Evolutionary conservation across 2,329 filamentous ascomycete species (phyloP).

Genomic region (Aspergillus fischeri): DNA sequence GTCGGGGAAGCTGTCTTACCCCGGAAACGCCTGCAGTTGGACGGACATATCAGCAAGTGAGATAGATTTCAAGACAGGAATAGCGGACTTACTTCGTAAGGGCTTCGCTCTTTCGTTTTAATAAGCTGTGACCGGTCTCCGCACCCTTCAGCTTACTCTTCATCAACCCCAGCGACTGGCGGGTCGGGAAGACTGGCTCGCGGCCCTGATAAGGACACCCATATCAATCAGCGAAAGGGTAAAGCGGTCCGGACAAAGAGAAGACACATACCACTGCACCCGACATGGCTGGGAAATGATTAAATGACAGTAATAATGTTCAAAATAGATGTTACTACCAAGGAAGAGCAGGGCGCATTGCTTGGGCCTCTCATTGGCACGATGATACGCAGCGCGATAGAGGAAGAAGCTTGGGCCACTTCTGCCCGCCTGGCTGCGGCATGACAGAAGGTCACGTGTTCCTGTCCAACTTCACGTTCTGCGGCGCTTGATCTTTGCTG

Average conservation of each 20-base stretch:
- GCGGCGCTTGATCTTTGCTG: conserved; percentile 13
- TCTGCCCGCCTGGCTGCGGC: conserved; percentile 7
- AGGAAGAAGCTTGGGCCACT: conserved; percentile 19
- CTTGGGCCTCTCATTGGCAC: conserved; percentile 17
- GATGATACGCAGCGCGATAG: conserved; percentile 29
- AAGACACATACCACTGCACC: conserved; percentile 30
- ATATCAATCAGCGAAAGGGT: conserved; percentile 11
- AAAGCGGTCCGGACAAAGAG: not conserved
- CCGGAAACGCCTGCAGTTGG: conserved; percentile 69
- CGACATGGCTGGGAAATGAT: conserved; percentile 22
- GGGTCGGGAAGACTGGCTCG: conserved; percentile 95
- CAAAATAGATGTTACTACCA: conserved; percentile 13
- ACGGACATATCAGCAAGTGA: conserved; percentile 17
- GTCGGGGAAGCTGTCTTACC: conserved; percentile 50
- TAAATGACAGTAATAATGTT: not conserved
- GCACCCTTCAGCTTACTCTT: conserved; percentile 96
- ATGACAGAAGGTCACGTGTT: conserved; percentile 25
- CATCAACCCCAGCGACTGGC: conserved; percentile 95
- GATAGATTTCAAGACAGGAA: not conserved
- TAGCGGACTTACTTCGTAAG: conserved; percentile 73
- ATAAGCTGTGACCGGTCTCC: conserved; percentile 83
- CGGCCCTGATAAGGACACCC: conserved; percentile 60
- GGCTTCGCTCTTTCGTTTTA: conserved; percentile 97
- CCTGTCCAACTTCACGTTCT: conserved; percentile 23
- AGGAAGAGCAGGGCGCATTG: conserved; percentile 6